These are phyloP conservation scores for Apiotrichum sp. DNA, from an alignment of 1,284 basidiomycete species.

Conservation along the genomic window DNA sequence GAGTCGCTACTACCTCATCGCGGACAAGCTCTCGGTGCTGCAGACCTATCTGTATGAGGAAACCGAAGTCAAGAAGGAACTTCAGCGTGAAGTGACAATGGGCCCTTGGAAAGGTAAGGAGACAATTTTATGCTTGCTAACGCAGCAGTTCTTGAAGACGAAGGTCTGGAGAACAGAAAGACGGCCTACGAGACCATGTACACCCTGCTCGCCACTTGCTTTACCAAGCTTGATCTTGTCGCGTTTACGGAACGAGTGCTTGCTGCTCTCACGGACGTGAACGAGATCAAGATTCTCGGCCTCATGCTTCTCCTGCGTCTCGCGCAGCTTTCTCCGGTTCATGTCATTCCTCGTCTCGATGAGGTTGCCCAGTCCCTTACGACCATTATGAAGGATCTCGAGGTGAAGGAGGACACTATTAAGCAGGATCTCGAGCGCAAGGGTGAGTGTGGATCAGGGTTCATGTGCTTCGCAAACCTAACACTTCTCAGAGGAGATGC, in stretches of 20 bases:
- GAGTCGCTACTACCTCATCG: slow-evolving; percentile 84
- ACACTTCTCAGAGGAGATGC: slow-evolving; percentile 61
- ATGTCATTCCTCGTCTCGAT: slow-evolving; percentile 77
- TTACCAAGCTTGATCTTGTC: slow-evolving; percentile 74
- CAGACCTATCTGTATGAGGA: slow-evolving; percentile 81
- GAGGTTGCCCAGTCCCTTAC: slow-evolving; percentile 75
- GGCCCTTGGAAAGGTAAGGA: slow-evolving; percentile 82
- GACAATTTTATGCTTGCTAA: neutral
- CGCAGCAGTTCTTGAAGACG: slow-evolving; percentile 39
- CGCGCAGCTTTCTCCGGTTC: slow-evolving; percentile 72
- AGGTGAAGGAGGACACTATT: slow-evolving; percentile 86
- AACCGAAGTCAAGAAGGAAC: slow-evolving; percentile 69
- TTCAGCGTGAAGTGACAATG: slow-evolving; percentile 92
- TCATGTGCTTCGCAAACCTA: no score
- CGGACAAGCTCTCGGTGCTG: slow-evolving; percentile 69
- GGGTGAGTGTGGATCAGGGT: slow-evolving; percentile 25
- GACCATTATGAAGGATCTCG: slow-evolving; percentile 83
- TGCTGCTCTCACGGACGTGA: slow-evolving; percentile 78
- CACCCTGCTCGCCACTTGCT: slow-evolving; percentile 87
- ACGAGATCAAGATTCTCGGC: slow-evolving; percentile 94
- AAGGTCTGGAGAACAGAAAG: slow-evolving; percentile 56
- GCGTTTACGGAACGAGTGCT: slow-evolving; percentile 78
- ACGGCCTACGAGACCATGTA: slow-evolving; percentile 95
- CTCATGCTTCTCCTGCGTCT: slow-evolving; percentile 93
- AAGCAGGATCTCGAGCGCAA: slow-evolving; percentile 96